Evolutionary conservation across 495 filamentous ascomycete genomes (phyloP).

Genomic region (Penicillium desertorum): DNA sequence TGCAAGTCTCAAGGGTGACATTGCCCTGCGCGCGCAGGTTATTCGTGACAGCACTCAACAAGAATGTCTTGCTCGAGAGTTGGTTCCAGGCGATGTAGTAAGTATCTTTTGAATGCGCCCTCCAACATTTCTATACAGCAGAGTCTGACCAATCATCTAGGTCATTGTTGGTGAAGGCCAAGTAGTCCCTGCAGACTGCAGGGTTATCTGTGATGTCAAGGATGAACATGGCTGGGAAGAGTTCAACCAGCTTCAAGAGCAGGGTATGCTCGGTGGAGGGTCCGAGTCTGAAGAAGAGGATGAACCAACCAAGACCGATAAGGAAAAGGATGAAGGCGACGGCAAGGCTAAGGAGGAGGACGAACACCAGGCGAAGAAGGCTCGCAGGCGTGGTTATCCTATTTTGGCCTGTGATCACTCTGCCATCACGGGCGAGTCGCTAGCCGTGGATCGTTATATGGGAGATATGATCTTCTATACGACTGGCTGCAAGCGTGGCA

Average conservation of each 20-base stretch:
- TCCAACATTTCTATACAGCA: not conserved
- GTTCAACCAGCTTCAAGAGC: constrained; percentile 55
- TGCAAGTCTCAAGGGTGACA: constrained; percentile 75
- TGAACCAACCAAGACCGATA: constrained; percentile 13
- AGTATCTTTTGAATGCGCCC: constrained; percentile 31
- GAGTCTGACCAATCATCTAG: constrained; percentile 38
- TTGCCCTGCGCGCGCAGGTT: constrained; percentile 70
- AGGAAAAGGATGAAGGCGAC: constrained; percentile 15
- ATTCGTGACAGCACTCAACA: constrained; percentile 64
- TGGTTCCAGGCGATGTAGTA: constrained; percentile 80
- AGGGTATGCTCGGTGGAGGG: constrained; percentile 55
- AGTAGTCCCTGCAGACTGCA: constrained; percentile 68
- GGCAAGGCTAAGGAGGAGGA: constrained; percentile 19
- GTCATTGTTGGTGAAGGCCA: constrained; percentile 68
- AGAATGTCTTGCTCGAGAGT: constrained; percentile 69
- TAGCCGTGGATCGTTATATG: constrained; percentile 73
- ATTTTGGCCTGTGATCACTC: constrained; percentile 70
- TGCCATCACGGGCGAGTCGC: constrained; percentile 71
- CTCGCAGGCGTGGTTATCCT: constrained; percentile 48
- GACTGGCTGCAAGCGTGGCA: constrained; percentile 72
- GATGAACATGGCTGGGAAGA: constrained; percentile 65
- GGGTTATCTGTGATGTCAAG: constrained; percentile 70
- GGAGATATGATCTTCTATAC: constrained; percentile 68
- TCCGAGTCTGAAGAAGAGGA: constrained; percentile 50
- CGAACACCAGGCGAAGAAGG: constrained; percentile 14